phyloP scores from a whole-genome alignment of 257 asterid species.

The Solanum pinnatisectum region DNA sequence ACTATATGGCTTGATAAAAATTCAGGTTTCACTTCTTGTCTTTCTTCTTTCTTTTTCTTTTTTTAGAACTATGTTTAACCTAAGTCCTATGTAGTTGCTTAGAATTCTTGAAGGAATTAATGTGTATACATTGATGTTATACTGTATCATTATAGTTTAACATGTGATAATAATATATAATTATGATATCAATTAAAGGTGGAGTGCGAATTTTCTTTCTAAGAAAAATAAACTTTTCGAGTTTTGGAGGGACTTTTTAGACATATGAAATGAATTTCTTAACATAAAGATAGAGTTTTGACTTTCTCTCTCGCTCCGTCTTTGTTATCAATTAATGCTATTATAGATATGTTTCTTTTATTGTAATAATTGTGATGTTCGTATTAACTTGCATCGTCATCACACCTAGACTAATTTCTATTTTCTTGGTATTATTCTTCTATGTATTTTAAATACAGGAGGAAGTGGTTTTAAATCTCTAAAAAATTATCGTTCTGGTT shows the following conservation, averaged over 20 bases:
- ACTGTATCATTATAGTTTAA: neutral
- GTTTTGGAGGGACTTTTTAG: no score
- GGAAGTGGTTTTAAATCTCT: conserved; percentile 87
- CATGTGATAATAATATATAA: neutral
- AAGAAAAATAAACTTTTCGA: no score
- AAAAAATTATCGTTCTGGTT: conserved; percentile 53
- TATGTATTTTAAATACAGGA: conserved; percentile 28
- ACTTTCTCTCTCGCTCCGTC: neutral
- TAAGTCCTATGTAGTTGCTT: neutral
- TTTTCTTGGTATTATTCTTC: neutral
- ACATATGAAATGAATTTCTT: neutral
- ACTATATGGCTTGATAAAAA: conserved; percentile 64
- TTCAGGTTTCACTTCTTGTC: conserved; percentile 22
- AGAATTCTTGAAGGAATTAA: neutral
- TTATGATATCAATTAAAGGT: neutral
- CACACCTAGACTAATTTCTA: neutral
- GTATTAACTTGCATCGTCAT: neutral
- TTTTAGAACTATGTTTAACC: neutral
- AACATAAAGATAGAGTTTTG: neutral
- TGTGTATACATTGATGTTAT: neutral
- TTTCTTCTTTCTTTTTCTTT: no score
- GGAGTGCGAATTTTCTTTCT: neutral
- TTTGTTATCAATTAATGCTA: neutral
- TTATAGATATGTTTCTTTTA: neutral
- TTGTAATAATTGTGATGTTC: neutral